phyloP scores from a whole-genome alignment of 2,329 filamentous ascomycete species.

The Aspergillus tubingensis region DNA sequence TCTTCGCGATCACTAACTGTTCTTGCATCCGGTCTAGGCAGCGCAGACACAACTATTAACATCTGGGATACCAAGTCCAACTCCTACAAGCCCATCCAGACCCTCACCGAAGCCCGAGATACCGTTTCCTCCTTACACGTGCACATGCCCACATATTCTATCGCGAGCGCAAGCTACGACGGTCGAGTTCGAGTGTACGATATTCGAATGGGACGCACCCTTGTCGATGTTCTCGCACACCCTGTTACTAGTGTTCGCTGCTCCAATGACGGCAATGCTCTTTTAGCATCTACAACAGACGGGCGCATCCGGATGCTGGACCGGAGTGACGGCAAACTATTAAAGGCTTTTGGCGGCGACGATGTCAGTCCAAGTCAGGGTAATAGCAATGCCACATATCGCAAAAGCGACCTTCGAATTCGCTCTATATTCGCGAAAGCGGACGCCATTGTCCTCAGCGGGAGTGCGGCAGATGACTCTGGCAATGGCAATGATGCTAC shows the following conservation, averaged over 20 bases:
- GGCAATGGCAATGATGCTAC: slow-evolving; percentile 5
- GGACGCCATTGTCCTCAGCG: slow-evolving; percentile 77
- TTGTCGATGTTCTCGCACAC: slow-evolving; percentile 66
- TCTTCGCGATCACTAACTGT: neutral
- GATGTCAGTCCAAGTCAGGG: neutral
- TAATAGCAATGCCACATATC: slow-evolving; percentile 34
- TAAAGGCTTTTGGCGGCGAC: slow-evolving; percentile 67
- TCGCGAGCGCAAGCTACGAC: slow-evolving; percentile 80
- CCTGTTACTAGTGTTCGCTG: slow-evolving; percentile 74
- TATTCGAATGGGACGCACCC: slow-evolving; percentile 70
- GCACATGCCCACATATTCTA: slow-evolving; percentile 46
- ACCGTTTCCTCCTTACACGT: slow-evolving; percentile 45
- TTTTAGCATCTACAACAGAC: slow-evolving; percentile 76
- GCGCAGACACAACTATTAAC: slow-evolving; percentile 46
- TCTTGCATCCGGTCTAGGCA: slow-evolving; percentile 30
- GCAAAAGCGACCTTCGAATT: slow-evolving; percentile 72
- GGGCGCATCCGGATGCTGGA: slow-evolving; percentile 79
- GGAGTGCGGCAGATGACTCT: slow-evolving; percentile 64
- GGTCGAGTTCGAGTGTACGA: slow-evolving; percentile 82
- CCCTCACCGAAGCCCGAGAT: slow-evolving; percentile 43
- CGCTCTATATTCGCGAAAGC: slow-evolving; percentile 72
- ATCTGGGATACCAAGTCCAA: slow-evolving; percentile 47
- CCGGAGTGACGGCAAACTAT: slow-evolving; percentile 68
- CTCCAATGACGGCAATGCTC: slow-evolving; percentile 70
- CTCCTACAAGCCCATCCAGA: slow-evolving; percentile 45